These are phyloP conservation scores for Prototheca stagnorum DNA, from an alignment of 163 green algal genomes.

Conservation along the genomic window DNA sequence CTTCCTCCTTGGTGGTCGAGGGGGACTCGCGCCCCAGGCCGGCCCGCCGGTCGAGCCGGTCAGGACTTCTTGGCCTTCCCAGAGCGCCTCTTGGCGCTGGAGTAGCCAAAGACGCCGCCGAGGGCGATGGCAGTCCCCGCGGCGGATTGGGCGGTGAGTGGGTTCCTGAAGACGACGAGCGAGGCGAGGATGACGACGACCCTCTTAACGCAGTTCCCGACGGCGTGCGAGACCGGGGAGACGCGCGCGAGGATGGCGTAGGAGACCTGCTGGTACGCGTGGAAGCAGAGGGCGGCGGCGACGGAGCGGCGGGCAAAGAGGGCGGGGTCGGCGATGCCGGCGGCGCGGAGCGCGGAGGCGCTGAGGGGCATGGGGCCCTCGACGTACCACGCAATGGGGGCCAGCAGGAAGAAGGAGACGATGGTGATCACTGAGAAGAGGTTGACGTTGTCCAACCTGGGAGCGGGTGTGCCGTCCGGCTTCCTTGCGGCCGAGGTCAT, in stretches of 20 bases:
- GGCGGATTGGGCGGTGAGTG: slow-evolving; percentile 46
- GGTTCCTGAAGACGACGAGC: slow-evolving; percentile 83
- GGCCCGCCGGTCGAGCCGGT: no score
- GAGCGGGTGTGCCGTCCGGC: slow-evolving; percentile 19
- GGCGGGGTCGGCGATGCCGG: slow-evolving; percentile 25
- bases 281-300: slow-evolving; percentile 74
- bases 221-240: slow-evolving; percentile 84
- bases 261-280: slow-evolving; percentile 91
- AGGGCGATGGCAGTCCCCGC: slow-evolving; percentile 58
- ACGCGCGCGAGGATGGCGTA: slow-evolving; percentile 94
- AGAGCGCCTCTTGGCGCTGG: slow-evolving; percentile 49
- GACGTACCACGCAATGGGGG: slow-evolving; percentile 52
- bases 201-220: slow-evolving; percentile 95
- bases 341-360: slow-evolving; percentile 25
- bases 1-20: no score
- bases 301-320: slow-evolving; percentile 27
- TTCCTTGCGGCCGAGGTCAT: no score
- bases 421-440: slow-evolving; percentile 92
- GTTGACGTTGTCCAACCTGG: slow-evolving; percentile 70
- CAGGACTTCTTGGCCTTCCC: no score
- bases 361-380: slow-evolving; percentile 58
- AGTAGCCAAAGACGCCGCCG: slow-evolving; percentile 63
- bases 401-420: slow-evolving; percentile 75
- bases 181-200: slow-evolving; percentile 89
- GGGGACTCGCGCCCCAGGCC: no score